Evolutionary conservation across 1,139 yeast species (phyloP).

Genomic region (Pichia norvegensis): DNA sequence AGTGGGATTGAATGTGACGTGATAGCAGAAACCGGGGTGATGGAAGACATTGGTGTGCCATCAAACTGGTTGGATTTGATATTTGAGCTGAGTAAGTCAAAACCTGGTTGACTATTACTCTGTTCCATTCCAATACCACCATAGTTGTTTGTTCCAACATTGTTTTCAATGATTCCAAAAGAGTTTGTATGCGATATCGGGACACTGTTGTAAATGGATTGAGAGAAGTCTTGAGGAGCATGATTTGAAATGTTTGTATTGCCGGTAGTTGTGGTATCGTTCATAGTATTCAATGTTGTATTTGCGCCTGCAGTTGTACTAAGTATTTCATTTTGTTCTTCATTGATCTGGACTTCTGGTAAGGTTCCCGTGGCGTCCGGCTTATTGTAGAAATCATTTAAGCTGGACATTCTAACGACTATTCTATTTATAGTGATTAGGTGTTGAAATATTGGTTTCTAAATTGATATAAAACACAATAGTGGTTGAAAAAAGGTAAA

Average conservation of each 20-base stretch:
- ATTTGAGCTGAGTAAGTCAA: slow-evolving; percentile 1
- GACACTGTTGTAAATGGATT: slow-evolving; percentile 4
- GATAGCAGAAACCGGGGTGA: slow-evolving; percentile 1
- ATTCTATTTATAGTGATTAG: too few species aligned
- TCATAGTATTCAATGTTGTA: background rate
- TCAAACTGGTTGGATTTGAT: slow-evolving; percentile 3
- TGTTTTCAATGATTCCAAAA: slow-evolving; percentile 3
- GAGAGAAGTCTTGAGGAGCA: background rate
- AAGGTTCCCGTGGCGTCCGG: background rate
- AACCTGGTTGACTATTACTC: background rate
- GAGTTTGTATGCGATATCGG: slow-evolving; percentile 11
- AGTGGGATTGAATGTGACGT: slow-evolving; percentile 5
- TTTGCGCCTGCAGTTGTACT: background rate
- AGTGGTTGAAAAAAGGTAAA: too few species aligned
- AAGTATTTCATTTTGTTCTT: background rate
- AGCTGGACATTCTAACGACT: background rate
- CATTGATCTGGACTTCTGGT: background rate
- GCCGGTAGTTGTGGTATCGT: background rate
- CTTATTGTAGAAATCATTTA: background rate
- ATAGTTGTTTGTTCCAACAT: background rate
- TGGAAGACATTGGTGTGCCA: background rate
- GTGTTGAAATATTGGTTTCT: too few species aligned
- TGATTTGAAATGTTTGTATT: background rate
- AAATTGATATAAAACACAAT: too few species aligned
- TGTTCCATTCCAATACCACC: background rate